Evolutionary conservation across 441 rosid genomes (phyloP).

Genomic region (Adansonia madagascariensis): DNA sequence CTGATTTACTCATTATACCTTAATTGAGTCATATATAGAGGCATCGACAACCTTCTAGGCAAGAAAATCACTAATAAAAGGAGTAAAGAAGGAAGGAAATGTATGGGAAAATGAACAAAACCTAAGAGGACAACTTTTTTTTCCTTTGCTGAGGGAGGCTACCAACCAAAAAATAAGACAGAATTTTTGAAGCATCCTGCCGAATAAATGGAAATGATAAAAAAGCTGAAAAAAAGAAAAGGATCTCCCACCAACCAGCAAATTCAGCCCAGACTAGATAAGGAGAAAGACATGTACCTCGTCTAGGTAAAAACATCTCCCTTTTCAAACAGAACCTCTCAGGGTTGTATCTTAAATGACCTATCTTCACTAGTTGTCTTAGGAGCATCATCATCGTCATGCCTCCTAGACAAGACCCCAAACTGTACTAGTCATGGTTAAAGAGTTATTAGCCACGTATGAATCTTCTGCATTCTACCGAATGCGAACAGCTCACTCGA

Average conservation of each 20-base stretch:
- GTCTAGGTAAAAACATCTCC: neutral
- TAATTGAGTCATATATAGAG: conserved; percentile 17
- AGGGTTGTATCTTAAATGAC: conserved; percentile 14
- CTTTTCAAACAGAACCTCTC: conserved; percentile 17
- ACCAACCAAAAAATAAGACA: conserved; percentile 25
- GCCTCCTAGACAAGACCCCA: conserved; percentile 14
- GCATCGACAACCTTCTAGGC: conserved; percentile 25
- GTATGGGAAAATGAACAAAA: conserved; percentile 10
- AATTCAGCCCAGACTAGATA: conserved; percentile 12
- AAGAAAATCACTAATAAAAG: conserved; percentile 11
- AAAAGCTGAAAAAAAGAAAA: neutral
- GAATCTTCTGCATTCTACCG: conserved; percentile 37
- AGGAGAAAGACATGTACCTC: conserved; percentile 2
- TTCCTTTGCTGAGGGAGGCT: conserved; percentile 4
- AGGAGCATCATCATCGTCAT: conserved; percentile 16
- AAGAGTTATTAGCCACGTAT: conserved; percentile 32
- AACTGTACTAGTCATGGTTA: conserved; percentile 15
- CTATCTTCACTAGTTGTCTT: conserved; percentile 26
- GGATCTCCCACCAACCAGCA: conserved; percentile 8
- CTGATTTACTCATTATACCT: conserved; percentile 25
- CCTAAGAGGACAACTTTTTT: too few relatives aligned
- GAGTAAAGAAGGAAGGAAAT: neutral
- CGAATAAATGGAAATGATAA: conserved; percentile 12
- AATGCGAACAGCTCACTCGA: conserved; percentile 34
- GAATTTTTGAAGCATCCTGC: conserved; percentile 31